phyloP scores from a whole-genome alignment of 805 yeast species.

The Ogataea philodendri region DNA sequence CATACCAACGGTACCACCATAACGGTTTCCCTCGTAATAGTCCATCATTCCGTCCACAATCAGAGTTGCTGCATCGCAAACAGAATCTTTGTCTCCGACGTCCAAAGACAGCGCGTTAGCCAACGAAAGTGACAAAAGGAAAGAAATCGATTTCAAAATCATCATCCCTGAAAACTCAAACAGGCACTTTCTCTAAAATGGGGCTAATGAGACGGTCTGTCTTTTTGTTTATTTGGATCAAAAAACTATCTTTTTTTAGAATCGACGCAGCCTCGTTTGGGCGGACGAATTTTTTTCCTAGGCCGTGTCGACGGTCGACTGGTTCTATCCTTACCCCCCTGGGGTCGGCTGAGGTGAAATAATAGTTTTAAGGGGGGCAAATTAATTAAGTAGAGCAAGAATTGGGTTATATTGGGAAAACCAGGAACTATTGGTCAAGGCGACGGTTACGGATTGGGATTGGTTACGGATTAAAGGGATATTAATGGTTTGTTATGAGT shows the following conservation, averaged over 20 bases:
- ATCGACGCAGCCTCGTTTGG: constrained; percentile 2
- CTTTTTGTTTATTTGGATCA: constrained; percentile 7
- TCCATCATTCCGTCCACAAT: constrained; percentile 74
- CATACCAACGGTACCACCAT: constrained; percentile 73
- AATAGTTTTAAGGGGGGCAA: constrained; percentile 6
- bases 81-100: constrained; percentile 24
- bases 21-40: constrained; percentile 66
- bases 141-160: constrained; percentile 1
- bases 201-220: constrained; percentile 1
- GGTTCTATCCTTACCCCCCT: too few species aligned
- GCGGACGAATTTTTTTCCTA: too few species aligned
- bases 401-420: constrained; percentile 1
- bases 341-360: too few species aligned
- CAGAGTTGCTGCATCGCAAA: constrained; percentile 51
- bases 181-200: too few species aligned
- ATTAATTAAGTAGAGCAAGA: constrained; percentile 8
- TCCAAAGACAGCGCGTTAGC: constrained; percentile 15
- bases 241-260: constrained; percentile 10
- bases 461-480: neutral
- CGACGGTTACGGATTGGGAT: constrained; percentile 1
- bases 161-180: neutral
- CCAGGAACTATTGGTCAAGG: too few species aligned
- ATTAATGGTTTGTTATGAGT: neutral
- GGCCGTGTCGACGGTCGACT: too few species aligned
- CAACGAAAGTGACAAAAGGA: neutral